Base-by-base conservation (phyloP, 768 basidiomycete genomes). In the Stropharia rugosoannulata region DNA sequence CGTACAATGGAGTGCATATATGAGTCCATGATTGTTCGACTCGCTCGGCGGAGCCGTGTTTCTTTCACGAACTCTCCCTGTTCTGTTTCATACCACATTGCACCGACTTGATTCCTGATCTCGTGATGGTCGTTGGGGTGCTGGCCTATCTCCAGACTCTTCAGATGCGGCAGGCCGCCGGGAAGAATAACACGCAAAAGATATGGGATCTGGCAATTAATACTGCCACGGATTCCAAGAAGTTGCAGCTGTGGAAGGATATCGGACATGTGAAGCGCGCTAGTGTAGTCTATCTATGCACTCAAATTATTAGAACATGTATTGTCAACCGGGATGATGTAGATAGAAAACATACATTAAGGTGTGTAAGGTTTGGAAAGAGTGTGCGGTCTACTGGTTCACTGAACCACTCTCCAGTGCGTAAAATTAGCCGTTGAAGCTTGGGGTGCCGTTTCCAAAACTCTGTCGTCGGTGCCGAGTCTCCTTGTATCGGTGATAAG, bases 201-300 rank as follows among this genome's bases (percentile, higher is more conserved):
- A 40, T 64, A 64, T 11, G 63, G 63, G 16, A 64, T 48, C 55
- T 62, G 63, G 5, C 57, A 51, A 32, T 62, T 59, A 41, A 60
- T 22, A 16, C 50, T 59, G 8, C n/a, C 15, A 16, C 29, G 12
- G 19, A 64, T 54, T 25, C 56, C 46, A 9, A 64, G 56, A 27
- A 54, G 45, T 37, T 52, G 11, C 18, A 62, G 47, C 27, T 54
- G 63, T n/a, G 40, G 43, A 13, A 64, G 52, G 27, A 62, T 42
- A 18, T 53, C 59, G 1, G 57, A 49, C n/a, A 64, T 40, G 7
- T n/a, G 8, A 11, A 38, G 48, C 4, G 37, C 55, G 43, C 56
- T 45, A 7, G 25, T 19, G 13, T 37, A 55, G n/a, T 48, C 13
- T n/a, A 32, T n/a, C 54, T 55, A 35, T 44, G 43, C 1, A 22